Evolutionary conservation across 345 rosid species (phyloP), one percentile per base, ranked within the genome.

Genomic region (Moringa oleifera): DNA sequence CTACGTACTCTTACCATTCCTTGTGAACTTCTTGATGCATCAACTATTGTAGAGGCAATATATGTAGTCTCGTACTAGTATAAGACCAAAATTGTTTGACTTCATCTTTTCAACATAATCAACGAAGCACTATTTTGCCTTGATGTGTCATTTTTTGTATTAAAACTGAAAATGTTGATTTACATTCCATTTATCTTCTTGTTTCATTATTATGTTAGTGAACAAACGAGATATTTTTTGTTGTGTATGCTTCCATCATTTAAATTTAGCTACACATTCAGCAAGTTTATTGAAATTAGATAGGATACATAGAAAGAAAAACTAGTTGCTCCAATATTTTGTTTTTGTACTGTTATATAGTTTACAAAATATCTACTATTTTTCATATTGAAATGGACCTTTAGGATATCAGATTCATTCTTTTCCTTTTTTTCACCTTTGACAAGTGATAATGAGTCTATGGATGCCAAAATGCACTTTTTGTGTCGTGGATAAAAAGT

Each of bases 1-100:
- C 96, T 96, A 12, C 88, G 98, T 19, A 96, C 96, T 25, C 98
- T 93, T 25, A 86, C 97, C 25, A 78, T 86, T 25, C 94, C 97
- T 1, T 81, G 97, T 50, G 96, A 88, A 51, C 96, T 86, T 73
- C 97, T 93, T 4, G 98, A 90, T 66, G 98, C 98, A 1, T 72
- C 97, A 10, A 88, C 97, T 0, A 96, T 93, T 73, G 96, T 97
- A 0, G 98, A 93, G 82, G 97, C 98, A 36, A 90, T 93, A 51
- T 88, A 90, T 61, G 98, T 93, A 55, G 88, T 93, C 68, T 93
- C 98, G 25, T 93, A 97, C 76, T 93, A 97, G 98, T 93, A 93
- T 25, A 96, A 93, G 75, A 97, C 90, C 66, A 93, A 93, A 79
- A 93, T 97, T 1, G 18, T 93, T 93, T 81, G 85, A 77, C 80